These are phyloP conservation scores for Jaenimonas drosophilae DNA, from an alignment of 208 protist species.

Conservation along the genomic window DNA sequence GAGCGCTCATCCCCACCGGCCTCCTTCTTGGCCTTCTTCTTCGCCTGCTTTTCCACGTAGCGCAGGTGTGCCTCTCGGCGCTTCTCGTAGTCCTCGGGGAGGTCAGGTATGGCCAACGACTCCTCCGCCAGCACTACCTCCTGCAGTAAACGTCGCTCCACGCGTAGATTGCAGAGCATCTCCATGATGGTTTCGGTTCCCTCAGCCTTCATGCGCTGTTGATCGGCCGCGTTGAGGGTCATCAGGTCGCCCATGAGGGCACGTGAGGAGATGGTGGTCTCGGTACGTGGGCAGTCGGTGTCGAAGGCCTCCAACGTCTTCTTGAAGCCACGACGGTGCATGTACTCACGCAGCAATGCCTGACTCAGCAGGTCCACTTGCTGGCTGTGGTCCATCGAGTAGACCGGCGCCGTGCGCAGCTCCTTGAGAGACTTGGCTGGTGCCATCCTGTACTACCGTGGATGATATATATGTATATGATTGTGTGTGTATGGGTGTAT, in stretches of 20 bases:
- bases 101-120: constrained; percentile 20
- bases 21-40: constrained; percentile 20
- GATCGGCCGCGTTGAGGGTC: constrained; percentile 31
- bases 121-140: constrained; percentile 32
- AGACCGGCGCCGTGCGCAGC: constrained; percentile 35
- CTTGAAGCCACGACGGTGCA: constrained; percentile 79
- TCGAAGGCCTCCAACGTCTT: constrained; percentile 82
- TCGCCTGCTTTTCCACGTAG: constrained; percentile 9
- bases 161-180: constrained; percentile 76
- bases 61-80: constrained; percentile 4
- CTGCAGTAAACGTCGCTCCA: constrained; percentile 42
- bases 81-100: constrained; percentile 29
- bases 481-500: constrained; percentile 4
- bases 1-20: constrained; percentile 2
- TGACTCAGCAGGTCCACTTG: constrained; percentile 80
- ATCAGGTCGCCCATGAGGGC: constrained; percentile 86
- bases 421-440: constrained; percentile 47
- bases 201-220: constrained; percentile 46
- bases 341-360: constrained; percentile 86
- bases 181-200: constrained; percentile 89
- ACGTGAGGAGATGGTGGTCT: constrained; percentile 73
- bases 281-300: constrained; percentile 68
- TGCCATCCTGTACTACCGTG: constrained; percentile 20
- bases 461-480: constrained; percentile 8
- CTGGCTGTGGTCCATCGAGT: constrained; percentile 56